Evolutionary conservation across 495 filamentous ascomycete genomes (phyloP), one percentile per base, ranked within the genome.

Genomic region (Staphylotrichum tortipilum): DNA sequence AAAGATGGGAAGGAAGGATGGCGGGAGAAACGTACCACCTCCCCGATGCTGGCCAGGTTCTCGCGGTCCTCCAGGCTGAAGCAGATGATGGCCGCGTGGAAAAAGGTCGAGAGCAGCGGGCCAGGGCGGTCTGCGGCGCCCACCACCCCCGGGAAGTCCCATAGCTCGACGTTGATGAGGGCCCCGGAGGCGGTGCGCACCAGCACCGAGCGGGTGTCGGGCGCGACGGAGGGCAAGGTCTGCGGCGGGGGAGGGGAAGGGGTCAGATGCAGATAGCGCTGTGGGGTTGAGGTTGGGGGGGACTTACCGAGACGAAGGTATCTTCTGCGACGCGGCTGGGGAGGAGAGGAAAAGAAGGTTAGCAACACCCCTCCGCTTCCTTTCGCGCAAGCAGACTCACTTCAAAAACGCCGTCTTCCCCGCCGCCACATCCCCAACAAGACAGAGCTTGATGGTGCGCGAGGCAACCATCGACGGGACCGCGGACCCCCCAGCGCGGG

Each of bases 31-130:
- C 55, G 33, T 52, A 62, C 62, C 18, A 51, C 46, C 3, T 29
- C 19, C 7, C 15, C 29, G 4, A 62, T 18, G 4, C 34, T 22
- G 1, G 19, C 14, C 22, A 64, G 28, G 34, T 55, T 58, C 4
- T 42, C 19, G 15, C 24, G 19, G 37, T 62, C 53, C 30, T 60
- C 63, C 11, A 60, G 38, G 49, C 44, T 52, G 29, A 54, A 63
- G 53, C 64, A 66, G 36, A 65, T 49, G 21, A 65, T 44, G n/a
- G 57, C 59, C 4, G 55, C 61, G 19, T 66, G 47, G 34, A 66
- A 66, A 38, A 59, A 60, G 14, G 44, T 57, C 3, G 49, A 41
- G 4, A 52, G 38, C 3, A 59, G 46, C 5, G 47, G 50, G 3
- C 33, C 29, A n/a, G n/a, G n/a, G 19, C 21, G 12, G 7, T 26